These are phyloP conservation scores for Trichoderma sp. DNA, from an alignment of 2,329 filamentous ascomycete species.

Conservation along the genomic window DNA sequence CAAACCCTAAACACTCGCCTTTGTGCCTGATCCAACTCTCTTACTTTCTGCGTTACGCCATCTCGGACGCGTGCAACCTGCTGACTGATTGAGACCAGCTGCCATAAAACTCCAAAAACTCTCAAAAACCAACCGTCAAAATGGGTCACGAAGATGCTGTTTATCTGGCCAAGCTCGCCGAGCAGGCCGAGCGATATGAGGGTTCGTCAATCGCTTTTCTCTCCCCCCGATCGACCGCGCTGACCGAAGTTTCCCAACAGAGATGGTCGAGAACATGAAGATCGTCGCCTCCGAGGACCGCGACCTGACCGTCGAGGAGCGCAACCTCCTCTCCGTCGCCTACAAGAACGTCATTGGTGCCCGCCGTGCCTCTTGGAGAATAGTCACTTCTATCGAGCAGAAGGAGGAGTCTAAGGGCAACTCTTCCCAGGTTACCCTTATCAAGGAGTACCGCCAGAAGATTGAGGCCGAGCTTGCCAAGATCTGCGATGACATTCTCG, in stretches of 20 bases:
- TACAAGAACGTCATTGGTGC: conserved; percentile 99
- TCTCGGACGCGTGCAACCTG: conserved; percentile 9
- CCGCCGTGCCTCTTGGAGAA: conserved; percentile 96
- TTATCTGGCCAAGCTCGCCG: conserved; percentile 99
- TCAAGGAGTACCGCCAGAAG: conserved; percentile 99
- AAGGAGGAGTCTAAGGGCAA: conserved; percentile 99
- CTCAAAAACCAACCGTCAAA: conserved; percentile 46
- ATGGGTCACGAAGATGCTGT: conserved; percentile 99
- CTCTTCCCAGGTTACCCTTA: conserved; percentile 81
- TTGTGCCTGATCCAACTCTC: not conserved
- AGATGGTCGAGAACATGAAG: conserved; percentile 99
- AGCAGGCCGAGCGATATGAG: conserved; percentile 99
- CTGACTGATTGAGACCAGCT: conserved; percentile 16
- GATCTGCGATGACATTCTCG: conserved; percentile 96
- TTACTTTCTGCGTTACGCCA: not conserved
- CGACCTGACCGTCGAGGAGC: conserved; percentile 87
- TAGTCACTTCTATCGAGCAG: conserved; percentile 97
- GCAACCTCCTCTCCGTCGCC: conserved; percentile 94
- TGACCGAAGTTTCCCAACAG: conserved; percentile 46
- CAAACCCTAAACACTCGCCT: not conserved
- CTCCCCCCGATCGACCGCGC: conserved; percentile 21
- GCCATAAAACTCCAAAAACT: not conserved
- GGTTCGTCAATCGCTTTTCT: conserved; percentile 56
- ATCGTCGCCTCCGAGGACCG: conserved; percentile 84
- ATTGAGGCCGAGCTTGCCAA: conserved; percentile 95